phyloP scores from a whole-genome alignment of 2,329 filamentous ascomycete species.

The Coleophoma crateriformis region DNA sequence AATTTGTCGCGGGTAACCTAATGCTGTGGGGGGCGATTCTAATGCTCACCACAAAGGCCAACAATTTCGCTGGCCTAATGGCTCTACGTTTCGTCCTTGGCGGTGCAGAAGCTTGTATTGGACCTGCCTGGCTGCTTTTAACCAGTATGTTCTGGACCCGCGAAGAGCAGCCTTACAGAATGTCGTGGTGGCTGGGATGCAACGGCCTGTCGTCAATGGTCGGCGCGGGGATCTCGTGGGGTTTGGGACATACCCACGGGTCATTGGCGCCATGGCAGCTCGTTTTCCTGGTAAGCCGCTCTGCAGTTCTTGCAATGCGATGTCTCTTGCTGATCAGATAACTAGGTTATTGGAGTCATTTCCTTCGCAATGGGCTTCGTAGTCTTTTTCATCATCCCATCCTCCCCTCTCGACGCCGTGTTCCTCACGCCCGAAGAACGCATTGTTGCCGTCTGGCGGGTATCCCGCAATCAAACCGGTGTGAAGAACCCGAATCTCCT shows the following conservation, averaged over 20 bases:
- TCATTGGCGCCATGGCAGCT: background rate
- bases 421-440: conserved; percentile 49
- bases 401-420: background rate
- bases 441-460: conserved; percentile 55
- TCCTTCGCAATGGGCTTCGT: background rate
- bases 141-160: conserved; percentile 27
- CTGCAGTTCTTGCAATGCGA: background rate
- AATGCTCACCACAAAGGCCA: conserved; percentile 6
- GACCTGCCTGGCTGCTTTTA: conserved; percentile 25
- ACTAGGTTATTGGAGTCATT: background rate
- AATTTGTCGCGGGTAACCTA: conserved; percentile 17
- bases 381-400: background rate
- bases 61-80: conserved; percentile 12
- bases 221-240: background rate
- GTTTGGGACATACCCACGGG: background rate
- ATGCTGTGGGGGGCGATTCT: conserved; percentile 4
- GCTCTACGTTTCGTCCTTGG: conserved; percentile 20
- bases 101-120: conserved; percentile 16
- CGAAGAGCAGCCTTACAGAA: conserved; percentile 35
- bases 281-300: background rate
- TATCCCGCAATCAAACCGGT: conserved; percentile 55
- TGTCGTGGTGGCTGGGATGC: conserved; percentile 14
- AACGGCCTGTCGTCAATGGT: background rate
- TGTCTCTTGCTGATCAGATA: background rate
- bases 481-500: conserved; percentile 55